Evolutionary conservation across 805 yeast species (phyloP), one percentile per base, ranked within the genome.

Genomic region (Candida peoriensis): DNA sequence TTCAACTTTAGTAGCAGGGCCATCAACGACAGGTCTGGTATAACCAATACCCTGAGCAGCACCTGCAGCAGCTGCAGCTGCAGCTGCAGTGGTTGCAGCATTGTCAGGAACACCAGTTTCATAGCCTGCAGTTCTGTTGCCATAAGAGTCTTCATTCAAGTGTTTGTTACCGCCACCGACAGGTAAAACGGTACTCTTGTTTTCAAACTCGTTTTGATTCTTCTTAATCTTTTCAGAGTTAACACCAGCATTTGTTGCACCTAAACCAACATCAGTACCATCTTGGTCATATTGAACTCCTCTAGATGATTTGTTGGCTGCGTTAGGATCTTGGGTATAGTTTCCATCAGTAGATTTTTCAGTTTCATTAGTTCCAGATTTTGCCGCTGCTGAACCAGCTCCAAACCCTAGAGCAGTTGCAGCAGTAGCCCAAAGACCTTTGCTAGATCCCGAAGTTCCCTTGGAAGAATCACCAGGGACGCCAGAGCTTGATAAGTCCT

Each of bases 111-210:
- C 49, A 13, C 50, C 48, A 21, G 43, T 37, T 6, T 34, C 37
- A 26, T 38, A 36, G 2, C 44, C 46, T 19, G 27, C 17, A 1
- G 41, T 34, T 10, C 17, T 27, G 24, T 38, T 39, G 4, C 50
- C 54, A 32, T 46, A 39, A 1, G 14, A 28, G 25, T 40, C 51
- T 10, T 16, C 14, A 10, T 32, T 33, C 12, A 28, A 16, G 31
- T 39, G 40, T 16, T 34, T 23, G 17, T 27, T 22, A 12, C 30
- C 28, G 14, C 19, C 25, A 11, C 44, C 41, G 23, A 49, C 46
- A 14, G 55, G 55, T 9, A 43, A 22, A 12, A 41, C 46, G 24
- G 52, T 48, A 21, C 44, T 40, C 44, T 50, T 50, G 28, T 43
- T 50, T 36, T 50, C 55, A 34, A 18, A 46, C 10, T 38, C 32